Evolutionary conservation across 352 stramenopile species (phyloP).

Genomic region (Elongisporangium undulatum): DNA sequence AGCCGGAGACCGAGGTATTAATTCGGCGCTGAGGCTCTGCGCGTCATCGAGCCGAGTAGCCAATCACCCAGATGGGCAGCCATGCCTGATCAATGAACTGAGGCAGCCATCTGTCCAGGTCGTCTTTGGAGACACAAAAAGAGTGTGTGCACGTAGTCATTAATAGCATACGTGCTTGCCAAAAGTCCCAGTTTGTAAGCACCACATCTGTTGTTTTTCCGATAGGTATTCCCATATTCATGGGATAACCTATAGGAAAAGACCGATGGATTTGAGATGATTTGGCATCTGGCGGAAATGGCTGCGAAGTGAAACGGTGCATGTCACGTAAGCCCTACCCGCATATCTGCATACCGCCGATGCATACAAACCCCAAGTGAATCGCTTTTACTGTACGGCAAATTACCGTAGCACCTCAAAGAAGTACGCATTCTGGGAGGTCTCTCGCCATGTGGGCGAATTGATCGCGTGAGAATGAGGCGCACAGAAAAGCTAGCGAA

Average conservation of each 20-base stretch:
- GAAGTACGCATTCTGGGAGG: neutral
- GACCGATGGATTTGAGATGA: too few species aligned
- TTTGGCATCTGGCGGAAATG: neutral
- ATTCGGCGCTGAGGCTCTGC: neutral
- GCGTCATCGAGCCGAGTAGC: neutral
- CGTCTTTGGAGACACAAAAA: too few species aligned
- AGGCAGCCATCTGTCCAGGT: too few species aligned
- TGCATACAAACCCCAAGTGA: neutral
- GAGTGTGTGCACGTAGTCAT: too few species aligned
- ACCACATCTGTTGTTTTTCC: too few species aligned
- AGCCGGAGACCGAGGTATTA: neutral
- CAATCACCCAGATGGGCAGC: neutral
- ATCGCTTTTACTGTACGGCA: neutral
- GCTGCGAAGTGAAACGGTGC: neutral
- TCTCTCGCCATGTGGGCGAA: neutral
- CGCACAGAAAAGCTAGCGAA: neutral
- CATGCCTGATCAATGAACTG: neutral
- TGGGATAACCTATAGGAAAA: neutral
- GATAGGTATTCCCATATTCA: too few species aligned
- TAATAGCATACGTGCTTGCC: too few species aligned
- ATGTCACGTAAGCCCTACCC: neutral
- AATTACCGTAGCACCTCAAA: neutral
- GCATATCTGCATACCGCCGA: neutral
- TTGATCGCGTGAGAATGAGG: neutral
- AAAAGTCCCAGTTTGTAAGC: too few species aligned